Evolutionary conservation across 2,329 filamentous ascomycete species (phyloP).

Genomic region (Sarocladium brachiariae): DNA sequence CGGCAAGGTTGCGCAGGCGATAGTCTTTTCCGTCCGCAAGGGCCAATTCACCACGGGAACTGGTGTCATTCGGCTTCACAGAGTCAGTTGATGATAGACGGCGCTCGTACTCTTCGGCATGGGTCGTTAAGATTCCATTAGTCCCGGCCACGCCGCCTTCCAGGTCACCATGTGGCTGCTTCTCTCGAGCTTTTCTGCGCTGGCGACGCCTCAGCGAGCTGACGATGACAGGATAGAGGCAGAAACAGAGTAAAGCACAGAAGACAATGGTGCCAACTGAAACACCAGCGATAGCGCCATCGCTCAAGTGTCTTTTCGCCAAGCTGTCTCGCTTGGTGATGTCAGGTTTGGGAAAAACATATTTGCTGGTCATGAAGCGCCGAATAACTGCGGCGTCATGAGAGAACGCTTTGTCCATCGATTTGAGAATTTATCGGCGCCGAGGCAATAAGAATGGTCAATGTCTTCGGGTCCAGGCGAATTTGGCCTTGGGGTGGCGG

Average conservation of each 20-base stretch:
- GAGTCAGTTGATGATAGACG: conserved; percentile 32
- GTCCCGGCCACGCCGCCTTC: conserved; percentile 23
- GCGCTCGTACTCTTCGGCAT: conserved; percentile 13
- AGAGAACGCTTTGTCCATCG: neutral
- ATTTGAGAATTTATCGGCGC: neutral
- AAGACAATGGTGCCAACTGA: conserved; percentile 29
- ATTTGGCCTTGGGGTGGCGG: too few relatives aligned
- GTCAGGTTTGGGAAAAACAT: conserved; percentile 13
- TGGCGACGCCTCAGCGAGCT: conserved; percentile 15
- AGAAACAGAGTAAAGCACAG: conserved; percentile 26
- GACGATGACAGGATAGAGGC: conserved; percentile 33
- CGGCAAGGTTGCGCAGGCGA: neutral
- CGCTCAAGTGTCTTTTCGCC: conserved; percentile 22
- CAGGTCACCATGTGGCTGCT: conserved; percentile 19
- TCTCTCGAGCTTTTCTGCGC: conserved; percentile 14
- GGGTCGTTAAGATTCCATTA: neutral
- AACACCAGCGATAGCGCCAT: conserved; percentile 31
- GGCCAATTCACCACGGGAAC: conserved; percentile 14
- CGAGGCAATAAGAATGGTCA: neutral
- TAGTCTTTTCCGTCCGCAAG: neutral
- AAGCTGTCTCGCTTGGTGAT: conserved; percentile 16
- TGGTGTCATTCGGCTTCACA: conserved; percentile 22
- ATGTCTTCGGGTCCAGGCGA: neutral
- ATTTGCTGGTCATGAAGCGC: neutral
- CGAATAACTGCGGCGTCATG: neutral